Evolutionary conservation across 1,139 yeast genomes (phyloP).

Genomic region (Yamadazyma siamensis): DNA sequence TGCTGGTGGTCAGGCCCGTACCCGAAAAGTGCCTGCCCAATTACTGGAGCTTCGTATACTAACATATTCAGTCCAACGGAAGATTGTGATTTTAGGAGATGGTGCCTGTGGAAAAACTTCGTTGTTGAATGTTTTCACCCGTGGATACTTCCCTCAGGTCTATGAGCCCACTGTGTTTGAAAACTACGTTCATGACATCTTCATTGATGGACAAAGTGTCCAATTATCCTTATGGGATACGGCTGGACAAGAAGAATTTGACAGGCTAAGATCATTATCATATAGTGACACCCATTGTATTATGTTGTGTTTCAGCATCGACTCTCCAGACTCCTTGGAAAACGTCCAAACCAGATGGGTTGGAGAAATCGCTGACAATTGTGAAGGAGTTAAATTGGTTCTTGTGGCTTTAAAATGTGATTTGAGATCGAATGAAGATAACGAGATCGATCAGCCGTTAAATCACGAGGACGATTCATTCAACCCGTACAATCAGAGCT

Average conservation of each 20-base stretch:
- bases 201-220: slow-evolving; percentile 90
- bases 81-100: slow-evolving; percentile 93
- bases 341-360: slow-evolving; percentile 96
- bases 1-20: too few species aligned
- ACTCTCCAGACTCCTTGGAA: slow-evolving; percentile 89
- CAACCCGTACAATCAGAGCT: slow-evolving; percentile 22
- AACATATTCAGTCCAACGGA: slow-evolving; percentile 57
- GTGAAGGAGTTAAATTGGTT: slow-evolving; percentile 93
- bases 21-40: too few species aligned
- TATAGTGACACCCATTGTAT: slow-evolving; percentile 96
- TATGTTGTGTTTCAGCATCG: slow-evolving; percentile 93
- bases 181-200: slow-evolving; percentile 95
- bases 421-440: slow-evolving; percentile 54
- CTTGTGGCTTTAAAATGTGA: slow-evolving; percentile 95
- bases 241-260: slow-evolving; percentile 98
- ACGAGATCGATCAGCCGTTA: slow-evolving; percentile 23
- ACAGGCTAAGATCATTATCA: slow-evolving; percentile 81
- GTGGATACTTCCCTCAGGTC: slow-evolving; percentile 97
- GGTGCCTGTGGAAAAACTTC: slow-evolving; percentile 70
- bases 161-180: slow-evolving; percentile 98
- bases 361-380: slow-evolving; percentile 92
- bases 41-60: slow-evolving; percentile 1
- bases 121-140: slow-evolving; percentile 86
- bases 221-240: slow-evolving; percentile 97
- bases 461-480: slow-evolving; percentile 32